Evolutionary conservation across 2,329 filamentous ascomycete genomes (phyloP).

Genomic region (Simplicillium sp.): DNA sequence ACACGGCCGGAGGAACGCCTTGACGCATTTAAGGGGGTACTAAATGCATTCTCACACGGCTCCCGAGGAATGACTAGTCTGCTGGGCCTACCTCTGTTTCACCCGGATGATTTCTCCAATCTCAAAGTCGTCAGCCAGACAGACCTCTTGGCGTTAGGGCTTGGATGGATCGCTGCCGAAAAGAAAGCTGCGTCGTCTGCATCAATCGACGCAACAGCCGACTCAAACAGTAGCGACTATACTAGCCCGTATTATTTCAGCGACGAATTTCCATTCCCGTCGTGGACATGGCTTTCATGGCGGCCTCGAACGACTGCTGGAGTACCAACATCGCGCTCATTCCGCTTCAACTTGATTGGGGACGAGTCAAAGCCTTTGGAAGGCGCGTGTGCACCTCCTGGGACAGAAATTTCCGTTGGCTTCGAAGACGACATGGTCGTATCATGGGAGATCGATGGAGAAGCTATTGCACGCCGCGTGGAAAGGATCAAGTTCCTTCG

Average conservation of each 20-base stretch:
- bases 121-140: slow-evolving; percentile 18
- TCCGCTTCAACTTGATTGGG: slow-evolving; percentile 21
- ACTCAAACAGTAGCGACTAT: background rate
- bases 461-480: slow-evolving; percentile 16
- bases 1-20: slow-evolving; percentile 17
- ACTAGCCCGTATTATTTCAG: slow-evolving; percentile 9
- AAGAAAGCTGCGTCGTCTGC: slow-evolving; percentile 1
- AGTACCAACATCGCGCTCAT: slow-evolving; percentile 5
- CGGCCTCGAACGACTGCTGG: slow-evolving; percentile 15
- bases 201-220: background rate
- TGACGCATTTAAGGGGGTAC: slow-evolving; percentile 22
- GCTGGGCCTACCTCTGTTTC: slow-evolving; percentile 24
- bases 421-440: slow-evolving; percentile 22
- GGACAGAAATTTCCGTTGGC: slow-evolving; percentile 23
- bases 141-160: slow-evolving; percentile 22
- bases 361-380: slow-evolving; percentile 15
- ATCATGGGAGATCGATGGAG: slow-evolving; percentile 25
- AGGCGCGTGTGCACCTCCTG: slow-evolving; percentile 19
- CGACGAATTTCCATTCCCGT: slow-evolving; percentile 15
- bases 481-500: slow-evolving; percentile 21
- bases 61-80: slow-evolving; percentile 17
- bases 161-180: slow-evolving; percentile 21
- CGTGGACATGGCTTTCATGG: slow-evolving; percentile 29
- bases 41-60: slow-evolving; percentile 17
- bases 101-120: slow-evolving; percentile 19